A percentile compares a stretch with the other conserved stretches of the same genome.
Conservation (phyloP, 768 basidiomycete species). For the Trichaptum fuscoviolaceum region DNA sequence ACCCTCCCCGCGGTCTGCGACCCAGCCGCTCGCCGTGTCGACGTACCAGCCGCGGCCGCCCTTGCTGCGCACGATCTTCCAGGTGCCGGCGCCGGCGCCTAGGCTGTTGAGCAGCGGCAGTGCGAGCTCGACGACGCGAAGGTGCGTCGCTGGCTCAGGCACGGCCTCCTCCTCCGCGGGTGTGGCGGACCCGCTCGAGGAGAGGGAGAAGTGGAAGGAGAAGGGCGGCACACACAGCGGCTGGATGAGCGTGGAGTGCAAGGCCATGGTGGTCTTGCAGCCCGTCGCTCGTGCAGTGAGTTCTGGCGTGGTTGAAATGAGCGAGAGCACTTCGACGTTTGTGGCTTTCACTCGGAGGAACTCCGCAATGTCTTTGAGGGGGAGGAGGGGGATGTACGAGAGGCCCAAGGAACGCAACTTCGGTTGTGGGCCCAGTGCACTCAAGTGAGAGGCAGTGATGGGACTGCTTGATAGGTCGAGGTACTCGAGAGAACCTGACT, state of each 20-base stretch:
- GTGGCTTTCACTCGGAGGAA: slow-evolving; percentile 67
- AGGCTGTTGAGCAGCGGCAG: slow-evolving; percentile 63
- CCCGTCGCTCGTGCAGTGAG: slow-evolving; percentile 45
- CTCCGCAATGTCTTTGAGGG: slow-evolving; percentile 55
- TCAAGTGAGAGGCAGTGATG: slow-evolving; percentile 51
- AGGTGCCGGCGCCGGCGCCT: slow-evolving; percentile 75
- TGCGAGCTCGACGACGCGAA: slow-evolving; percentile 86
- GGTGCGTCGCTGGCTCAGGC: slow-evolving; percentile 49
- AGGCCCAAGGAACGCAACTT: slow-evolving; percentile 84
- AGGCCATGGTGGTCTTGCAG: slow-evolving; percentile 57
- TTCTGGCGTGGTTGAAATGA: slow-evolving; percentile 72
- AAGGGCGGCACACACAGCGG: slow-evolving; percentile 79
- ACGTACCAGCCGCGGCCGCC: slow-evolving; percentile 96
- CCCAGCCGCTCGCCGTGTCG: slow-evolving; percentile 83
- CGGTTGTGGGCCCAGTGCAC: slow-evolving; percentile 56
- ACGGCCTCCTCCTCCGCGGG: slow-evolving; percentile 20
- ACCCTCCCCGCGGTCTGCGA: slow-evolving; percentile 39
- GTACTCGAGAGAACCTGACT: slow-evolving; percentile 68
- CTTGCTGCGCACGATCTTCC: slow-evolving; percentile 88
- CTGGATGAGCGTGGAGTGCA: slow-evolving; percentile 74
- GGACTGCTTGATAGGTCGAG: slow-evolving; percentile 87
- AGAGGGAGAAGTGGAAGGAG: slow-evolving; percentile 41
- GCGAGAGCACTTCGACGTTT: slow-evolving; percentile 81
- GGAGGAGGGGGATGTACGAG: slow-evolving; percentile 73
- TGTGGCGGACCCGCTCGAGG: slow-evolving; percentile 24